These are phyloP conservation scores for Acanthamoeba sp. DNA, from an alignment of 208 protist species.

Conservation along the genomic window DNA sequence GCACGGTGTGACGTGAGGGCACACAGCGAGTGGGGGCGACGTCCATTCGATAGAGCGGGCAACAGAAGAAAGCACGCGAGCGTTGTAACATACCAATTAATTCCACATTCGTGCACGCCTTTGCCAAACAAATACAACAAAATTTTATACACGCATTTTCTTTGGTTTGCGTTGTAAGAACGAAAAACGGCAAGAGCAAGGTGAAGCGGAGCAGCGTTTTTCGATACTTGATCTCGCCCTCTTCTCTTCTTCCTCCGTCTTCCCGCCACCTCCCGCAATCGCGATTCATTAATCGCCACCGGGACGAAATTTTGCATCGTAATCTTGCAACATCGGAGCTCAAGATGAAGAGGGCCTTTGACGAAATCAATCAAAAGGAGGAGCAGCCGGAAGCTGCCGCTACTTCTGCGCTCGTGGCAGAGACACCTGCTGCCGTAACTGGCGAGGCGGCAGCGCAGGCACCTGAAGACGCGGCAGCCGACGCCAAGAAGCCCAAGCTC, in stretches of 20 bases:
- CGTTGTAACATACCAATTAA: no score
- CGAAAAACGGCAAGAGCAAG: neutral
- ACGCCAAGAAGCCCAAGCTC: neutral
- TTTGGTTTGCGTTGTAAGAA: no score
- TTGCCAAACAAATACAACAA: no score
- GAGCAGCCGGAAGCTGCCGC: neutral
- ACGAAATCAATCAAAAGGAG: neutral
- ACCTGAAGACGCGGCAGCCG: no score
- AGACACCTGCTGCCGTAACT: neutral
- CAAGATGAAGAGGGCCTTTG: slow-evolving; percentile 26
- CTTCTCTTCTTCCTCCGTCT: neutral
- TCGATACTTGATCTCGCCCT: neutral
- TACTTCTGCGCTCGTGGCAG: neutral
- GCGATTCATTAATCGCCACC: neutral
- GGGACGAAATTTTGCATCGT: no score
- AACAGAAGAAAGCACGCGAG: no score
- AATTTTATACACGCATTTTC: no score
- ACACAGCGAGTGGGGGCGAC: no score
- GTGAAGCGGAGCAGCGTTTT: neutral
- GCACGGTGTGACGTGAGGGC: no score
- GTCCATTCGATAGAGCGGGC: no score
- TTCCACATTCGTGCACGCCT: no score
- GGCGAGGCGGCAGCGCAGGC: neutral
- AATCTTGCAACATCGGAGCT: neutral
- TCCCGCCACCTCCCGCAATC: neutral